Conservation (phyloP, 176 grass and related monocot species). For the Oryza rufipogon region DNA sequence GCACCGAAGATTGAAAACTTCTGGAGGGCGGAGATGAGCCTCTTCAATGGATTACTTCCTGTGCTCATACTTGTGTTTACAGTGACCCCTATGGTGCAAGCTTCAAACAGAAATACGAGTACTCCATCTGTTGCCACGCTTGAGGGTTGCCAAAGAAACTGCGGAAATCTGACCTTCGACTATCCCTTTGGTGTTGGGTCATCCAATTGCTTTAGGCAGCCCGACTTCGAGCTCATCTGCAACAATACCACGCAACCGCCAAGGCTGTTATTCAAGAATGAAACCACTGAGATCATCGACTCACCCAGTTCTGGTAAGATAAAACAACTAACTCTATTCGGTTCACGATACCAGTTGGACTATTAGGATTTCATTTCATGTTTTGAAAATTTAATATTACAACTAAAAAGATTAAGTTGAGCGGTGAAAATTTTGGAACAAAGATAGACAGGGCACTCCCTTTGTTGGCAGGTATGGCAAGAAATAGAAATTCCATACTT, state of each 20-base stretch:
- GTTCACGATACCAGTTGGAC: too few species aligned
- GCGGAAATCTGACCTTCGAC: constrained; percentile 25
- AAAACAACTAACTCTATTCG: too few species aligned
- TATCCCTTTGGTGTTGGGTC: constrained; percentile 45
- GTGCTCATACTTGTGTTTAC: not conserved
- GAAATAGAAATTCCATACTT: too few species aligned
- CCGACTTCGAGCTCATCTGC: constrained; percentile 43
- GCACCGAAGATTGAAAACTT: too few species aligned
- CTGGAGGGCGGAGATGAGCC: not conserved
- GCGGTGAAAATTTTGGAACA: too few species aligned
- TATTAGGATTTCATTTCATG: too few species aligned
- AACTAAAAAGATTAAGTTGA: too few species aligned
- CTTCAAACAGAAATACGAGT: not conserved
- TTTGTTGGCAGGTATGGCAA: too few species aligned
- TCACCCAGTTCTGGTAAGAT: accelerated
- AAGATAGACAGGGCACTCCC: too few species aligned
- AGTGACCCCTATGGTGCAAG: not conserved
- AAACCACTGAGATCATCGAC: not conserved
- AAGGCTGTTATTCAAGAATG: constrained; percentile 33
- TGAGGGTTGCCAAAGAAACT: not conserved
- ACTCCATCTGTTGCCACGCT: constrained; percentile 13
- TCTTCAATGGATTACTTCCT: not conserved
- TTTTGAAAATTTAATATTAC: too few species aligned
- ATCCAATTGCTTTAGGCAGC: constrained; percentile 11
- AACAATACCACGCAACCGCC: not conserved